Evolutionary conservation across 345 rosid genomes (phyloP).

Genomic region (Hirschfeldia incana): DNA sequence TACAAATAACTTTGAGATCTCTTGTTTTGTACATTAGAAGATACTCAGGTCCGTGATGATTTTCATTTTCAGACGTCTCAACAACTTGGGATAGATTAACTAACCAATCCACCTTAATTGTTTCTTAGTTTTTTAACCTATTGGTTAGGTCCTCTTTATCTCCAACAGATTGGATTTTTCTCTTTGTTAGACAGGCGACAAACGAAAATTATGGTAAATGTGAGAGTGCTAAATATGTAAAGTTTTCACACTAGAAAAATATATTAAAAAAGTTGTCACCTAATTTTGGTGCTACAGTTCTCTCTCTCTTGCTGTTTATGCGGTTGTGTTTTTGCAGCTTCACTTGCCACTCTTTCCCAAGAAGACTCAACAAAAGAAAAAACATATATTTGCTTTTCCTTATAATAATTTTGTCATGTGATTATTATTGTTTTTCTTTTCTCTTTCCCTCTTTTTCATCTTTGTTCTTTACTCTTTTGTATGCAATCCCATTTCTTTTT

Average conservation of each 20-base stretch:
- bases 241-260: slow-evolving; percentile 16
- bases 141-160: slow-evolving; percentile 21
- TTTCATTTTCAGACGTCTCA: slow-evolving; percentile 25
- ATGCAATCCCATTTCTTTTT: slow-evolving; percentile 38
- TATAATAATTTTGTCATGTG: slow-evolving; percentile 39
- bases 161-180: slow-evolving; percentile 9
- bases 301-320: slow-evolving; percentile 16
- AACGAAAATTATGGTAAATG: neutral
- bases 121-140: slow-evolving; percentile 15
- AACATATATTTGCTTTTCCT: slow-evolving; percentile 10
- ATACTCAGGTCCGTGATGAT: neutral
- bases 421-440: slow-evolving; percentile 2
- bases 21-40: slow-evolving; percentile 3
- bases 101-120: slow-evolving; percentile 36
- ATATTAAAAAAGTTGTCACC: slow-evolving; percentile 31
- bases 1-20: neutral
- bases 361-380: slow-evolving; percentile 25
- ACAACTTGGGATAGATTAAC: slow-evolving; percentile 38
- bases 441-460: slow-evolving; percentile 26
- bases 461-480: slow-evolving; percentile 35
- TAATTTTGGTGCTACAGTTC: slow-evolving; percentile 48
- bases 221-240: slow-evolving; percentile 31
- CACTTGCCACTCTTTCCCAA: slow-evolving; percentile 51
- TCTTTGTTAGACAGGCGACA: slow-evolving; percentile 2
- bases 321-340: slow-evolving; percentile 41